Percentiles rank a stretch among this genome's conserved stretches.
phyloP scores from a whole-genome alignment of 192 early-diverging fungal genomes.

The Coemansia sp. region DNA sequence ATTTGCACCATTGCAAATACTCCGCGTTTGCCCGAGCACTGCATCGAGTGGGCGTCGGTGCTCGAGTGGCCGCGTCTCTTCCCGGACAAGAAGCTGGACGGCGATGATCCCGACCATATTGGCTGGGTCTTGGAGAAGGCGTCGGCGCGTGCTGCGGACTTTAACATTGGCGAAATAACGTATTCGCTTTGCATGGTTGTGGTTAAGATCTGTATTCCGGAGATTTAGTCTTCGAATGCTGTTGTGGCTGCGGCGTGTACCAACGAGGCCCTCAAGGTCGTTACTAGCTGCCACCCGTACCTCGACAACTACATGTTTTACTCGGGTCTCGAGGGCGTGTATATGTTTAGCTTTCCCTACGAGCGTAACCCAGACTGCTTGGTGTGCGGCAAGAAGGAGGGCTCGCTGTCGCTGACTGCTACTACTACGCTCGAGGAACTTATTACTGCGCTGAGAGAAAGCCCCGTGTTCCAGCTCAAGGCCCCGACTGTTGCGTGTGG shows the following conservation, averaged over 20 bases:
- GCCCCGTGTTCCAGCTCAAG: conserved; percentile 79
- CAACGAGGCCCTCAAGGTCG: conserved; percentile 94
- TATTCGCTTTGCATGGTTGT: conserved; percentile 94
- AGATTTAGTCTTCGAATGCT: conserved; percentile 92
- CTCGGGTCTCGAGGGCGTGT: conserved; percentile 87
- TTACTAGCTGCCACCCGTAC: conserved; percentile 73
- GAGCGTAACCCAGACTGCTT: conserved; percentile 86
- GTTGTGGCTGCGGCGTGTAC: conserved; percentile 86
- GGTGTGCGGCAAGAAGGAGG: conserved; percentile 78
- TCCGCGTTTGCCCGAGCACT: conserved; percentile 96
- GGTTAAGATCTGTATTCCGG: conserved; percentile 98
- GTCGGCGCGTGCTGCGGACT: conserved; percentile 70
- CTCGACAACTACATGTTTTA: conserved; percentile 99
- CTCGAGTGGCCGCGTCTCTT: conserved; percentile 90
- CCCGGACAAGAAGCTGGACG: conserved; percentile 76
- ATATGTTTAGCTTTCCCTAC: conserved; percentile 88
- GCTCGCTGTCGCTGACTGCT: conserved; percentile 56
- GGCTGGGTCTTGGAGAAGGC: conserved; percentile 76
- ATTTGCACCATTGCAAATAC: conserved; percentile 99
- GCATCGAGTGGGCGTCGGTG: conserved; percentile 95
- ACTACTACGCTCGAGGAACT: conserved; percentile 77
- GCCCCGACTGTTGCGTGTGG: conserved; percentile 72
- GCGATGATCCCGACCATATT: conserved; percentile 78
- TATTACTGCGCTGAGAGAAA: conserved; percentile 79
- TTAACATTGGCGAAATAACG: conserved; percentile 86